Evolutionary conservation across 345 rosid species (phyloP).

Genomic region (Citrus sp.): DNA sequence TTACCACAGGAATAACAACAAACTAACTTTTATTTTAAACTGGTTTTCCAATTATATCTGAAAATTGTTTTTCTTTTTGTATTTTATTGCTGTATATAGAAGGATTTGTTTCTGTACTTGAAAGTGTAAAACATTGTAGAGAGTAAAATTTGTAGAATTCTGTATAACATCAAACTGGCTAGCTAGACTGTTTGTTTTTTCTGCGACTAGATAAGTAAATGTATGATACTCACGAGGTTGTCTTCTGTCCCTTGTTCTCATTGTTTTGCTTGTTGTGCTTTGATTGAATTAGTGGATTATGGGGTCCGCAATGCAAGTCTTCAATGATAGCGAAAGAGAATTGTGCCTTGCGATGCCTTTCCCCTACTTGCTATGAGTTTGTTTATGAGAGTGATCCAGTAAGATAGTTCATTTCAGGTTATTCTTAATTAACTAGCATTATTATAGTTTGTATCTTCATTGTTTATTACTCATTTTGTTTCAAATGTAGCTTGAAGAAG

Average conservation of each 20-base stretch:
- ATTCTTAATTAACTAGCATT: neutral
- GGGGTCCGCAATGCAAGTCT: constrained; percentile 77
- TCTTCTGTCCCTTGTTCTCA: neutral
- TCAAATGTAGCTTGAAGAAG: constrained; percentile 71
- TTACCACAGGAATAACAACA: neutral
- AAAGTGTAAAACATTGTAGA: neutral
- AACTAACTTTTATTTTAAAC: neutral
- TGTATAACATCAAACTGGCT: neutral
- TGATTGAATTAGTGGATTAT: constrained; percentile 57
- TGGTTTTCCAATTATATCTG: neutral
- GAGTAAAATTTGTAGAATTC: neutral
- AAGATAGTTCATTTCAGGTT: constrained; percentile 16
- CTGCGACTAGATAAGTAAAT: neutral
- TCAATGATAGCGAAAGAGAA: constrained; percentile 66
- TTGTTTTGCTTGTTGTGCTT: constrained; percentile 14
- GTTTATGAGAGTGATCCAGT: constrained; percentile 82
- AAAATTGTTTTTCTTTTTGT: neutral
- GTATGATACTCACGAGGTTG: neutral
- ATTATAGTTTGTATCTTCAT: neutral
- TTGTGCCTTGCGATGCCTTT: constrained; percentile 75
- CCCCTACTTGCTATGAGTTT: constrained; percentile 65
- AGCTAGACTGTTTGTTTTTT: neutral
- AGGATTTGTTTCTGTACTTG: neutral
- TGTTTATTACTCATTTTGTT: neutral
- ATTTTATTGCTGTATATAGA: neutral